Percentiles rank a stretch among this genome's conserved stretches.
phyloP scores from a whole-genome alignment of 306 rosid genomes.

The Psophocarpus tetragonolobus region DNA sequence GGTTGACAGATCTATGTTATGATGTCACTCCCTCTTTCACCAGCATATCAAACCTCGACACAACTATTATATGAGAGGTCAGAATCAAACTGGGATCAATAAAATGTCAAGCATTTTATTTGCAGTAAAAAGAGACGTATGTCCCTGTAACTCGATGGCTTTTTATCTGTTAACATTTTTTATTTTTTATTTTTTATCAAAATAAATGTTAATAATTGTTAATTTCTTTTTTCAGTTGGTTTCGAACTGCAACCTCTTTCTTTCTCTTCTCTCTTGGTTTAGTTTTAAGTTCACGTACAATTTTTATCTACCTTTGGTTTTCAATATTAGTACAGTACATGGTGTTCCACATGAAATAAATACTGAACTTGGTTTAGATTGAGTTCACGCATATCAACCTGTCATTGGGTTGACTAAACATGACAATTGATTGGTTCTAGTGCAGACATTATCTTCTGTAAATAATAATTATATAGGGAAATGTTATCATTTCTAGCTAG shows the following conservation, averaged over 20 bases:
- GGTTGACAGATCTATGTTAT: conserved; percentile 40
- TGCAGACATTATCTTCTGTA: not conserved
- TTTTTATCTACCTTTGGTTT: too few relatives aligned
- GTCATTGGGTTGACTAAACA: not conserved
- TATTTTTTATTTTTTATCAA: too few relatives aligned
- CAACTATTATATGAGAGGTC: conserved; percentile 34
- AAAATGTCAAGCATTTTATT: conserved; percentile 52
- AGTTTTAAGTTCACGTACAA: too few relatives aligned
- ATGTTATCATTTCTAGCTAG: not conserved
- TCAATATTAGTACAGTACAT: not conserved
- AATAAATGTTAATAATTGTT: too few relatives aligned
- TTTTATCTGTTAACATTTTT: not conserved
- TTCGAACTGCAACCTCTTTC: too few relatives aligned
- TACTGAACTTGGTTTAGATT: not conserved
- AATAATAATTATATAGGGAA: not conserved
- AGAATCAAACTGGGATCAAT: conserved; percentile 48
- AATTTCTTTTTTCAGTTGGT: too few relatives aligned
- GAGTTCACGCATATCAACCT: not conserved
- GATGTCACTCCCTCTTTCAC: conserved; percentile 53
- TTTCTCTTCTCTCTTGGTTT: too few relatives aligned
- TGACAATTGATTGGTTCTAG: not conserved
- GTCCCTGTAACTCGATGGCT: not conserved
- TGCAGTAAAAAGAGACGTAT: not conserved
- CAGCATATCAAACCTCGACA: conserved; percentile 42
- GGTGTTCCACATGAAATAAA: not conserved